Evolutionary conservation across 2,329 filamentous ascomycete genomes (phyloP).

Genomic region (Epichloe elymi): DNA sequence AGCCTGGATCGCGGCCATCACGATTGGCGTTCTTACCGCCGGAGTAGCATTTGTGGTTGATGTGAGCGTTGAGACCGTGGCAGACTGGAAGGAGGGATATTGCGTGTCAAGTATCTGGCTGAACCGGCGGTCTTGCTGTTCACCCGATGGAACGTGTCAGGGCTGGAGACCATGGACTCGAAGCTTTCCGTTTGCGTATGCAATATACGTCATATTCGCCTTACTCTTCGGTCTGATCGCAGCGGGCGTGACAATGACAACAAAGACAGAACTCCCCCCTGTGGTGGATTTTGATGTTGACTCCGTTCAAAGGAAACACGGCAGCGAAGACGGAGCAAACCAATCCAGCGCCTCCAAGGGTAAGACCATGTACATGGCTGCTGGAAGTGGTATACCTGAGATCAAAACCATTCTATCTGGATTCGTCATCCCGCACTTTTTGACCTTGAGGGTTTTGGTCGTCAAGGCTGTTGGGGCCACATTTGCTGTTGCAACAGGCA

Average conservation of each 20-base stretch:
- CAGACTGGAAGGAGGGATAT: slow-evolving; percentile 45
- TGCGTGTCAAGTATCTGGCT: slow-evolving; percentile 31
- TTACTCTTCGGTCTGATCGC: slow-evolving; percentile 14
- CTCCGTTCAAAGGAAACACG: neutral
- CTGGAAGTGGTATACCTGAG: slow-evolving; percentile 46
- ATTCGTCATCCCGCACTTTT: slow-evolving; percentile 45
- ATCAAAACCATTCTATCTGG: slow-evolving; percentile 49
- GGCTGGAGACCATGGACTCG: slow-evolving; percentile 30
- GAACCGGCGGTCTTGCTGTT: slow-evolving; percentile 37
- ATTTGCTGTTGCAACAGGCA: slow-evolving; percentile 44
- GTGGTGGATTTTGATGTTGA: slow-evolving; percentile 21
- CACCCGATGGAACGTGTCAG: slow-evolving; percentile 18
- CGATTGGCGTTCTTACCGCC: slow-evolving; percentile 42
- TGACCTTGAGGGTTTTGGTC: slow-evolving; percentile 39
- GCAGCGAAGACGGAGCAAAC: slow-evolving; percentile 8
- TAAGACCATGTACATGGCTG: slow-evolving; percentile 46
- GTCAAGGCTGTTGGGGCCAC: slow-evolving; percentile 45
- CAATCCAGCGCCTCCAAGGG: slow-evolving; percentile 12
- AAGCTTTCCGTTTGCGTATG: slow-evolving; percentile 11
- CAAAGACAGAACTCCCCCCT: slow-evolving; percentile 27
- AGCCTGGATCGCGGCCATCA: slow-evolving; percentile 40
- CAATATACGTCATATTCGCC: slow-evolving; percentile 15
- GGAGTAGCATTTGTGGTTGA: slow-evolving; percentile 43
- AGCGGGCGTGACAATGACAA: slow-evolving; percentile 15
- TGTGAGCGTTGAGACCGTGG: slow-evolving; percentile 37